Evolutionary conservation across 345 rosid genomes (phyloP), one percentile per base, ranked within the genome.

Genomic region (Mallotus nudiflorus): DNA sequence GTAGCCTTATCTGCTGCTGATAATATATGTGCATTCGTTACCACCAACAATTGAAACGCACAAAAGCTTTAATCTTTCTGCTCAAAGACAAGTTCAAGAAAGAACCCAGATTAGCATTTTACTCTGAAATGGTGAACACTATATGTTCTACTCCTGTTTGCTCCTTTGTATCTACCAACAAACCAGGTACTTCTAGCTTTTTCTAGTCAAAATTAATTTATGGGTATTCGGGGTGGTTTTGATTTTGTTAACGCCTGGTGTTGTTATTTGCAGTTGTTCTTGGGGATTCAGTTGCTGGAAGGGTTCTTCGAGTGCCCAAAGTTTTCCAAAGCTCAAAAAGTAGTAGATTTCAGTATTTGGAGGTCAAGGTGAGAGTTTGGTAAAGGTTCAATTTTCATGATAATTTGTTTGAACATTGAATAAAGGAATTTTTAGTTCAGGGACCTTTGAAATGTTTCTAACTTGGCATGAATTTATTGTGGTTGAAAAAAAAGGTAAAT

Each of bases 301-400:
- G 73, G 75, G 75, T 76, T 83, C 58, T 78, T 69, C 66, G 78
- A 65, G 77, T 73, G 28, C 83, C 67, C 66, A 74, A 77, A 74
- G 76, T 75, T 68, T 78, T 87, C 77, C 76, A 73, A 63, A 83
- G 40, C 76, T 66, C 86, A 29, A 76, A 51, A 69, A 51, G 55
- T 73, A 76, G 76, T 55, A 89, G 81, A 78, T 70, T 80, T 80
- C 85, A 73, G 72, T 83, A 86, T 55, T 83, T 87, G 52, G 85
- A 85, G 69, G 80, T 79, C 39, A 86, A 87, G 92, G 97, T 95
- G 57, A 75, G 83, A 54, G 57, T n/a, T 53, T 77, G 20, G 6
- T 6, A 42, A 25, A 9, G 53, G 24, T 63, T 63, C 8, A 25
- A 3, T 64, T 28, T 25, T 22, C 6, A 24, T 45, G 15, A 14